Conservation (phyloP, 306 rosid genomes). For the Phaseolus lunatus region DNA sequence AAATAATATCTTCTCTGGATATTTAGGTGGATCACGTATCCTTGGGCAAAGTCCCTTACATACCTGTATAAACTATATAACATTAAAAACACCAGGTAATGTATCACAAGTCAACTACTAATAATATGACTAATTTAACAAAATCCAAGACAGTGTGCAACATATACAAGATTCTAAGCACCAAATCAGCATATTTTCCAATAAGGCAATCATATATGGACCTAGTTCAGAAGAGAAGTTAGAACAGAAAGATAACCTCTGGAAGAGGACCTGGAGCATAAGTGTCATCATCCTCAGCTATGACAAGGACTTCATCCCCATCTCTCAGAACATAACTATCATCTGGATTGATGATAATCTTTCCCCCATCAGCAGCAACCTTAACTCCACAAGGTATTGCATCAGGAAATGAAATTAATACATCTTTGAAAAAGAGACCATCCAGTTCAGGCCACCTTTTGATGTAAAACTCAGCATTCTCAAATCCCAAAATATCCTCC, state of each 20-base stretch:
- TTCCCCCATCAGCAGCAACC: constrained; percentile 87
- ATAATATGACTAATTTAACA: constrained; percentile 32
- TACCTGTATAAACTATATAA: constrained; percentile 59
- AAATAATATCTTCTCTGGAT: constrained; percentile 88
- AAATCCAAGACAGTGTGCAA: constrained; percentile 38
- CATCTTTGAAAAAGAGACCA: constrained; percentile 70
- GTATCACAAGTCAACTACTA: constrained; percentile 6
- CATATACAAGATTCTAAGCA: constrained; percentile 38
- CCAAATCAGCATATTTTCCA: constrained; percentile 9
- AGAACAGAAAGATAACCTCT: constrained; percentile 68
- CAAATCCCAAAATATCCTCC: constrained; percentile 98
- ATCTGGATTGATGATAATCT: constrained; percentile 88
- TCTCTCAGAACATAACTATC: constrained; percentile 77
- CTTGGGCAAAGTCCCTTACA: constrained; percentile 59
- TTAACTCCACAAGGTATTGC: constrained; percentile 97
- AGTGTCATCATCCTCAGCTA: constrained; percentile 98
- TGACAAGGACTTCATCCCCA: constrained; percentile 94
- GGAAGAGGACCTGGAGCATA: constrained; percentile 84
- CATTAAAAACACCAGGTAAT: constrained; percentile 34
- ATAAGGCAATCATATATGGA: constrained; percentile 31
- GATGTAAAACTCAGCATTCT: constrained; percentile 98
- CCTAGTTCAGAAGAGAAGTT: constrained; percentile 37
- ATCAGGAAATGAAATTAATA: constrained; percentile 89
- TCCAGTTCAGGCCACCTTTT: constrained; percentile 89
- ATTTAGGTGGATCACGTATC: constrained; percentile 81